These are phyloP conservation scores for Scortechinia acanthostroma DNA, from an alignment of 2,329 filamentous ascomycete species.

Conservation along the genomic window DNA sequence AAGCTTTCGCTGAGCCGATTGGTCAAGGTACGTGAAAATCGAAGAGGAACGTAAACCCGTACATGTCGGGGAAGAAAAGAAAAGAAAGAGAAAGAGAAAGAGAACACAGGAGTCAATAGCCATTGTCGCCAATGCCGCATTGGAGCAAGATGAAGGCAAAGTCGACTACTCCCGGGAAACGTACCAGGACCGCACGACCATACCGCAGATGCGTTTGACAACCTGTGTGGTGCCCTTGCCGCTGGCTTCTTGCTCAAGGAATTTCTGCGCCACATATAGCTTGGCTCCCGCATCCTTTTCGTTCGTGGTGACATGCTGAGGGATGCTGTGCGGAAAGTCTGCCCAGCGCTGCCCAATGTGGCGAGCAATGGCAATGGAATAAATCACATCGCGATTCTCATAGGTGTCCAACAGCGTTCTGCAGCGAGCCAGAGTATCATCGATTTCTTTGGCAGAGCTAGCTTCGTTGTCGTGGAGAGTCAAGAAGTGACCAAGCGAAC, in stretches of 20 bases:
- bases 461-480: slow-evolving; percentile 41
- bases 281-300: slow-evolving; percentile 30
- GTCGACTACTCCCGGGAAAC: slow-evolving; percentile 21
- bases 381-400: slow-evolving; percentile 58
- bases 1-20: too few species aligned
- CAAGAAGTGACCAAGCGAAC: slow-evolving; percentile 45
- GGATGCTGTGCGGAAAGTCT: slow-evolving; percentile 26
- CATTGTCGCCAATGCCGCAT: too few species aligned
- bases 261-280: slow-evolving; percentile 32
- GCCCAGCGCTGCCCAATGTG: slow-evolving; percentile 41
- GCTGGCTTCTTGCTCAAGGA: slow-evolving; percentile 31
- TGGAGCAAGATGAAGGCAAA: too few species aligned
- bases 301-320: slow-evolving; percentile 23
- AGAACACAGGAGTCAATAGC: too few species aligned
- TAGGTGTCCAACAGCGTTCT: slow-evolving; percentile 44
- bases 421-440: slow-evolving; percentile 38
- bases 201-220: slow-evolving; percentile 32
- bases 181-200: slow-evolving; percentile 31
- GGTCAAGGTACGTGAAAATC: too few species aligned
- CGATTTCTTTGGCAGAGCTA: slow-evolving; percentile 34
- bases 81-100: too few species aligned
- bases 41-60: too few species aligned
- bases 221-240: slow-evolving; percentile 34
- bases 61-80: too few species aligned
- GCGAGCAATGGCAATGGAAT: slow-evolving; percentile 53